Evolutionary conservation across 805 yeast species (phyloP), one percentile per base, ranked within the genome.

Genomic region (Zygosaccharomyces bailii): DNA sequence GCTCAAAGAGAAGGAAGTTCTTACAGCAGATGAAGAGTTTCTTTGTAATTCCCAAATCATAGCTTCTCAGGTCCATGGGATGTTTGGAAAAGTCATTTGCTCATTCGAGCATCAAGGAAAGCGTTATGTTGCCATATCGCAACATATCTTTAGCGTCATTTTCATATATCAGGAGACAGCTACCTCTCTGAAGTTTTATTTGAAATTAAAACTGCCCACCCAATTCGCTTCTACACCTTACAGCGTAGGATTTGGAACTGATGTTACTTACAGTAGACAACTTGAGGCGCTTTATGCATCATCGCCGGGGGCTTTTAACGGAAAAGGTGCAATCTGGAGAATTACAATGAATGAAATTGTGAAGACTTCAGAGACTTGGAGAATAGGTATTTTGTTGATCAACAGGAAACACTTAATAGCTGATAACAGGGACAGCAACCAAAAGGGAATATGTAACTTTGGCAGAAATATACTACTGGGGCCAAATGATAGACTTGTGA

Each of bases 321-420:
- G 53, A 4, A 44, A 38, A 20, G 82, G 80, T 0, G 72, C 73
- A 0, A 60, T 80, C 3, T 80, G 79, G 73, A 52, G 54, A 27
- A 44, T 75, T 1, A 44, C 60, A 2, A 44, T 73, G 40, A 29
- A 32, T 39, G 53, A 50, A 16, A 32, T 56, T 11, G 31, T 46
- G 17, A 23, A 35, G 10, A 9, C 50, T 5, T 49, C 51, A 17
- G 43, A 54, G 30, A 39, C 32, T 42, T 66, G 37, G 61, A 57
- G 19, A 24, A 50, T 6, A n/a, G 41, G 42, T 21, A 39, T 33
- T 2, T 27, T 52, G n/a, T 33, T 54, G n/a, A 48, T 46, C 13
- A 21, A 34, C 2, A 25, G 43, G 9, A 42, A 39, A 16, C 48
- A 56, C 35, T 31, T 54, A 30, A 21, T 43, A 16, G 27, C 44